A percentile compares a stretch with the other conserved stretches of the same genome.
Conservation (phyloP, 164 flowering plant genomes). For the Macadamia integrifolia region DNA sequence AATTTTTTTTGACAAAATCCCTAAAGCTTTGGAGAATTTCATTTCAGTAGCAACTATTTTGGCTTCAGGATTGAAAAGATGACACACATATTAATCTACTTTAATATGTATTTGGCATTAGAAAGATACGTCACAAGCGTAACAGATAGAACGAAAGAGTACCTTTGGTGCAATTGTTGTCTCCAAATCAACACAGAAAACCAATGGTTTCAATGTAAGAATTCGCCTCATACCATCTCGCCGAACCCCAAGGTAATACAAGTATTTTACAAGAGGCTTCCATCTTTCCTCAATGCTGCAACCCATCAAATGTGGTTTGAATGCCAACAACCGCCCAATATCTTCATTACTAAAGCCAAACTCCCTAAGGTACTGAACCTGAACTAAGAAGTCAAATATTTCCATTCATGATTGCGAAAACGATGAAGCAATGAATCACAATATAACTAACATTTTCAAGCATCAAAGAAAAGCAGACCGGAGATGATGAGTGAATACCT, state of each 20-base stretch:
- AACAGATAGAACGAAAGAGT: background rate
- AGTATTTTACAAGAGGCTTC: constrained; percentile 87
- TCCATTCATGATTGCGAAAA: background rate
- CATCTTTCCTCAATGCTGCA: constrained; percentile 86
- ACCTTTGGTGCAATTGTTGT: constrained; percentile 86
- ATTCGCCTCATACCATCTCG: constrained; percentile 90
- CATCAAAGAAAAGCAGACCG: background rate
- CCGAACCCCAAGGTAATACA: constrained; percentile 77
- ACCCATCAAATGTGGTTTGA: constrained; percentile 84
- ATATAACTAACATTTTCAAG: background rate
- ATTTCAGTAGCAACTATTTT: background rate
- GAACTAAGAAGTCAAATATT: constrained; percentile 7
- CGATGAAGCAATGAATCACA: background rate
- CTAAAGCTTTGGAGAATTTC: no score
- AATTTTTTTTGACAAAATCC: no score
- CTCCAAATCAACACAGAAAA: constrained; percentile 79
- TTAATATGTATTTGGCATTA: background rate
- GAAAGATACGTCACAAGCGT: background rate
- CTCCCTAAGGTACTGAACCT: constrained; percentile 81
- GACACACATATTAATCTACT: background rate
- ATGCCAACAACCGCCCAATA: constrained; percentile 67
- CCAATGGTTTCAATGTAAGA: constrained; percentile 70
- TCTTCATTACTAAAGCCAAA: constrained; percentile 71
- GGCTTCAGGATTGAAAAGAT: background rate
- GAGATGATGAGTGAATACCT: constrained; percentile 43